Percentiles rank a stretch among this genome's conserved stretches.
phyloP scores from a whole-genome alignment of 352 stramenopile genomes.

The Globisporangium recalcitrans region DNA sequence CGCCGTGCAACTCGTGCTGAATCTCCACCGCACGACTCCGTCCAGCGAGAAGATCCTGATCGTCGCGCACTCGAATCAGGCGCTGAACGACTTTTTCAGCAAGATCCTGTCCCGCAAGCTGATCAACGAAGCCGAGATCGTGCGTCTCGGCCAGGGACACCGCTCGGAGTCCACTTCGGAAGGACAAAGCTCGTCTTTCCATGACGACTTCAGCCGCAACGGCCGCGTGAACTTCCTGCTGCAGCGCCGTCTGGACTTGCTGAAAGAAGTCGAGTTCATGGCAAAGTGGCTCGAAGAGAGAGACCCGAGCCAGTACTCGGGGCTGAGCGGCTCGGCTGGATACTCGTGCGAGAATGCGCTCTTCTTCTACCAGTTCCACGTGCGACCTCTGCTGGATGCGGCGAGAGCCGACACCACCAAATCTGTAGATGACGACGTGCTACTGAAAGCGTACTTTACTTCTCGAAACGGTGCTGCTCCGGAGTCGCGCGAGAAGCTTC shows the following conservation, averaged over 20 bases:
- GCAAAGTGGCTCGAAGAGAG: slow-evolving; percentile 81
- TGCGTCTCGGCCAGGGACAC: slow-evolving; percentile 76
- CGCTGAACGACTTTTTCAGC: slow-evolving; percentile 93
- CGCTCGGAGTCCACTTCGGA: background rate
- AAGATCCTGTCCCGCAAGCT: slow-evolving; percentile 88
- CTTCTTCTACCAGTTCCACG: slow-evolving; percentile 92
- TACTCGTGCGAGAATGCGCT: slow-evolving; percentile 96
- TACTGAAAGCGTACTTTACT: slow-evolving; percentile 37
- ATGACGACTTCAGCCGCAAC: slow-evolving; percentile 88
- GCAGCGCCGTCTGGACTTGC: slow-evolving; percentile 62
- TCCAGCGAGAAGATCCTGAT: slow-evolving; percentile 90
- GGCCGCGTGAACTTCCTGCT: slow-evolving; percentile 89
- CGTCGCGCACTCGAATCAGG: slow-evolving; percentile 93
- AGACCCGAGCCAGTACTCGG: slow-evolving; percentile 35
- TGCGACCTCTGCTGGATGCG: slow-evolving; percentile 74
- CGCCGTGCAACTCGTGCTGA: slow-evolving; percentile 92
- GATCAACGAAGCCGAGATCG: slow-evolving; percentile 79
- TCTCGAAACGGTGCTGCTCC: slow-evolving; percentile 26
- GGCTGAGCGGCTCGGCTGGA: slow-evolving; percentile 60
- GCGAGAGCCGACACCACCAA: slow-evolving; percentile 15
- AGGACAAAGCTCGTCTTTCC: slow-evolving; percentile 28
- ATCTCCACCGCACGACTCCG: slow-evolving; percentile 83
- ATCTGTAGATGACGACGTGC: slow-evolving; percentile 9
- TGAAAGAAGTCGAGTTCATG: slow-evolving; percentile 91
- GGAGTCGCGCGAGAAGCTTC: slow-evolving; percentile 20